phyloP scores from a whole-genome alignment of 148 eudicot genomes.

The Vaccinium myrtillus region DNA sequence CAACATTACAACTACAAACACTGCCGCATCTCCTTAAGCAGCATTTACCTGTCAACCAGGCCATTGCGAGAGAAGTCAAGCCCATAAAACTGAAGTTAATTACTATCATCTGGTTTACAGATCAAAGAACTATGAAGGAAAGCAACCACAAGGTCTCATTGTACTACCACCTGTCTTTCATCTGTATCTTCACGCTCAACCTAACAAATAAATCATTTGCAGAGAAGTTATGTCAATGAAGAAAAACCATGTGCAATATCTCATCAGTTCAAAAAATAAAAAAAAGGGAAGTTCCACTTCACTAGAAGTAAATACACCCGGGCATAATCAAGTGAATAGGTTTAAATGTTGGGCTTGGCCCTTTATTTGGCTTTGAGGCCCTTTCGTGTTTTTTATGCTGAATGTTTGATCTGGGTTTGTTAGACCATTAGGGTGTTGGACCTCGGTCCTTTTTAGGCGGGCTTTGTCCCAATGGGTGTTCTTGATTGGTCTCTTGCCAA shows the following conservation, averaged over 20 bases:
- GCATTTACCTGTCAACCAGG: not conserved
- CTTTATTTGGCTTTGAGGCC: too few species aligned
- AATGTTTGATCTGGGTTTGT: too few species aligned
- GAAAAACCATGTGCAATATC: not conserved
- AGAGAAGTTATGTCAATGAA: not conserved
- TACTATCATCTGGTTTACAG: not conserved
- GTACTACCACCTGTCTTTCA: constrained; percentile 33
- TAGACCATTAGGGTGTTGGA: too few species aligned
- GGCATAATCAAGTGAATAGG: not conserved
- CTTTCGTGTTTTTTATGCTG: too few species aligned
- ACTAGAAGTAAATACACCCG: not conserved
- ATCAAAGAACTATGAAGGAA: not conserved
- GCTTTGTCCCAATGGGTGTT: too few species aligned
- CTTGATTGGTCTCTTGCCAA: too few species aligned
- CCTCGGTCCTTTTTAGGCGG: too few species aligned
- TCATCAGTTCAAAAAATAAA: not conserved
- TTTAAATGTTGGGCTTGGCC: too few species aligned
- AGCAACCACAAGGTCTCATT: constrained; percentile 11
- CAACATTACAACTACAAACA: not conserved
- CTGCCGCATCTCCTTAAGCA: not conserved
- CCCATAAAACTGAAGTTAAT: not conserved
- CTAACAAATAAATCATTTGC: constrained; percentile 19
- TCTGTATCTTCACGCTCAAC: constrained; percentile 54
- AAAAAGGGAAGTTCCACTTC: not conserved
- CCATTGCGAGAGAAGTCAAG: not conserved